Base-by-base conservation (phyloP, 2,329 filamentous ascomycete species). In the Furcasterigmium sp. region DNA sequence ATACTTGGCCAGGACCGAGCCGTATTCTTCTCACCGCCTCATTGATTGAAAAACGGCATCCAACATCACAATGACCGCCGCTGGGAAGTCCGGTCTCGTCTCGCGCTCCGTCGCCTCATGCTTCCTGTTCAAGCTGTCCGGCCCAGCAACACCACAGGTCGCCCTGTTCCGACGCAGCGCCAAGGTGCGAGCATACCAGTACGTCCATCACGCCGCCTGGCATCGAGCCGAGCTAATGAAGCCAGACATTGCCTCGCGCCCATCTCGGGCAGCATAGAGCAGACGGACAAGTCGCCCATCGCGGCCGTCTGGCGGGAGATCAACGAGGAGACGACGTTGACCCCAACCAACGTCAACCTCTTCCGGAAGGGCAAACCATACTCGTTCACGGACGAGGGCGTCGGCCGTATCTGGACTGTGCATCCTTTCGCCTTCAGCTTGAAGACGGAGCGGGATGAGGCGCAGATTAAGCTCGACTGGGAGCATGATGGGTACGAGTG, bases 221-320 rank as follows among this genome's bases (percentile, higher is more conserved):
- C 34, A 3, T 11, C 20, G 9, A 25, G 10, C 15, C 10, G 23
- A 37, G 23, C 32, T 37, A 18, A 13, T 8, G 26, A 17, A 20
- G 26, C 19, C 47, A 75, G 72, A 53, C 72, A 72, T 53, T 79
- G 74, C 54, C 71, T 80, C 39, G 80, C 78, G 0, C 77, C 81
- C 1, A 75, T 85, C 15, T 80, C 80, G 0, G 82, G 82, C 29
- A 74, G 69, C 43, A 75, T 86, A 40, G 75, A 84, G 3, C 41
- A 62, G 6, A 55, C 60, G 0, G 82, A 85, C 51, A 45, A 62
- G 3, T 69, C 60, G 18, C 75, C 81, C 0, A 57, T 80, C 6
- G 62, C 68, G 3, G 75, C 82, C 0, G 82, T 82, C 20, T 76
- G 75, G 69, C 72, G 82, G 13, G 81, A 85, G 58, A 65, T 86